Conservation (phyloP, 2,329 filamentous ascomycete species). For the Coniochaeta hoffmannii region DNA sequence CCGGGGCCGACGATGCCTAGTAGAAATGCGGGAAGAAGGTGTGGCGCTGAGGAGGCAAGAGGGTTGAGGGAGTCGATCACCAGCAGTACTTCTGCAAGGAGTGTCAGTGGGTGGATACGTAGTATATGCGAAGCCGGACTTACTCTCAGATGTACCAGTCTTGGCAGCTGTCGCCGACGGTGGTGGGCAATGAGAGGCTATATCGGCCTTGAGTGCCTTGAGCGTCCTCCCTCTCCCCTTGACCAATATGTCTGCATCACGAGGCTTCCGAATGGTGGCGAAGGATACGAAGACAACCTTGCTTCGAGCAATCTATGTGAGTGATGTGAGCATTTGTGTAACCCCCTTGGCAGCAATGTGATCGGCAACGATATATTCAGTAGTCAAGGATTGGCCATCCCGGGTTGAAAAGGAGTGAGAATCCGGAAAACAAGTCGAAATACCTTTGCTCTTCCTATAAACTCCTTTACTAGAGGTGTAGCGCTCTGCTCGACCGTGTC, state of each 20-base stretch:
- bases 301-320: slow-evolving; percentile 48
- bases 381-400: background rate
- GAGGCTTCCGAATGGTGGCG: slow-evolving; percentile 59
- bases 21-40: slow-evolving; percentile 60
- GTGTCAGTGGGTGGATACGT: slow-evolving; percentile 8
- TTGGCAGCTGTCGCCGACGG: slow-evolving; percentile 27
- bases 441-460: slow-evolving; percentile 68
- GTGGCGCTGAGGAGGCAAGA: slow-evolving; percentile 45
- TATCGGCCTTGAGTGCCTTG: slow-evolving; percentile 49
- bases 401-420: background rate
- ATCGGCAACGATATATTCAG: background rate
- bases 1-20: slow-evolving; percentile 58
- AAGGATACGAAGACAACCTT: slow-evolving; percentile 74
- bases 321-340: slow-evolving; percentile 4
- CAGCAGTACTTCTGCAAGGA: slow-evolving; percentile 56
- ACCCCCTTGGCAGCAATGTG: background rate
- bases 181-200: slow-evolving; percentile 43
- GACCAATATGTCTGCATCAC: slow-evolving; percentile 60
- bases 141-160: slow-evolving; percentile 34
- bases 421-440: slow-evolving; percentile 9
- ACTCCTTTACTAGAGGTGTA: slow-evolving; percentile 62
- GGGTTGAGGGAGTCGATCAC: slow-evolving; percentile 75
- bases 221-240: slow-evolving; percentile 53
- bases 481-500: slow-evolving; percentile 81
- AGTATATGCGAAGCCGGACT: slow-evolving; percentile 13